Evolutionary conservation across 1,139 yeast species (phyloP).

Genomic region (Geotrichum phurueaensis): DNA sequence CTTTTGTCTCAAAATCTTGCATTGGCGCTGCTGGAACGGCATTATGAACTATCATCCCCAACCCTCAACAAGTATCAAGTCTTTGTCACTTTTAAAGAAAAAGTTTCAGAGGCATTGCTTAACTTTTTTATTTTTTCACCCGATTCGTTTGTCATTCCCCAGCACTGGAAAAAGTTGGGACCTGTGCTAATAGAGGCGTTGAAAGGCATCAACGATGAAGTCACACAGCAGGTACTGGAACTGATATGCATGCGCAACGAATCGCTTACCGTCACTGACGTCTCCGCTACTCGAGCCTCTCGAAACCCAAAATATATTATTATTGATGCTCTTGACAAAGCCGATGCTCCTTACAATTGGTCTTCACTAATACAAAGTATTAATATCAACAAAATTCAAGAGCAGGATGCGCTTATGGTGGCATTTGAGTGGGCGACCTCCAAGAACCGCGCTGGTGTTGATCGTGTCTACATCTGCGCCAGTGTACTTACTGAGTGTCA

Average conservation of each 20-base stretch:
- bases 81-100: slow-evolving; percentile 9
- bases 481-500: slow-evolving; percentile 23
- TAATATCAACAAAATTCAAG: slow-evolving; percentile 20
- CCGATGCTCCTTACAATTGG: slow-evolving; percentile 23
- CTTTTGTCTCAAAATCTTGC: slow-evolving; percentile 33
- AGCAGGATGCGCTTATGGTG: slow-evolving; percentile 23
- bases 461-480: slow-evolving; percentile 27
- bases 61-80: slow-evolving; percentile 8
- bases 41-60: slow-evolving; percentile 13
- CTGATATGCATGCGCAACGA: slow-evolving; percentile 29
- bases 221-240: slow-evolving; percentile 28
- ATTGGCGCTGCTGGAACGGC: slow-evolving; percentile 24
- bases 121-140: slow-evolving; percentile 48
- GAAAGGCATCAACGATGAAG: slow-evolving; percentile 17
- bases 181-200: slow-evolving; percentile 45
- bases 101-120: slow-evolving; percentile 19
- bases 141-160: slow-evolving; percentile 74
- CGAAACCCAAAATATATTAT: slow-evolving; percentile 22
- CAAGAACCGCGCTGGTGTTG: slow-evolving; percentile 23
- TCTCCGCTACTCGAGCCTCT: slow-evolving; percentile 22
- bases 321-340: slow-evolving; percentile 24
- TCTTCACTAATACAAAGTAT: slow-evolving; percentile 23
- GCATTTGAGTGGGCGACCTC: slow-evolving; percentile 33
- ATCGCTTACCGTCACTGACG: slow-evolving; percentile 27
- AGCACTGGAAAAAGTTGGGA: slow-evolving; percentile 60